Evolutionary conservation across 2,329 filamentous ascomycete species (phyloP), one percentile per base, ranked within the genome.

Genomic region (Arachnomyces sp.): DNA sequence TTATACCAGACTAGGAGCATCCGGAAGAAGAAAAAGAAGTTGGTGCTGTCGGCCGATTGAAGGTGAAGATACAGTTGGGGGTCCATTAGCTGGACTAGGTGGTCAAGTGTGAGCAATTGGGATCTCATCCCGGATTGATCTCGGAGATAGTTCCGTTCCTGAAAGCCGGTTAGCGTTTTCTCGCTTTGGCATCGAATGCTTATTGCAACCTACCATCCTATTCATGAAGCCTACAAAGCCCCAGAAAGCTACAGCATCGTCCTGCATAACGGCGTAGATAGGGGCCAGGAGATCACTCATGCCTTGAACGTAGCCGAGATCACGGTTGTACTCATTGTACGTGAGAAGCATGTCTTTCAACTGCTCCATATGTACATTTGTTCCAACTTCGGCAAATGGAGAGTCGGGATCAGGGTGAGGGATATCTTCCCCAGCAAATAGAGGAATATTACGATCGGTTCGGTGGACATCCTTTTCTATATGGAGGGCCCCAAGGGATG

Each of bases 11-110:
- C 92, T 1, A 98, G 73, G 28, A 98, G 73, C 92, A 96, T 96
- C 44, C 92, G 84, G 77, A 96, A 98, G 71, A 98, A 96, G 71
- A 98, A 98, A 66, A 98, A 98, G 65, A 98, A 98, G 61, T 98
- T 98, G 16, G 92, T 98, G 55, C 84, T 93, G 55, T 98, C 93
- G 14, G 89, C 85, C 12, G 77, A 81, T 60, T 94, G 79, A 0
- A 98, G 76, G 54, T 98, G 92, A 2, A 84, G 73, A 64, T 95
- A 96, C 6, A 98, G 78, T 58, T 88, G 84, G 0, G 93, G 92
- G 51, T 98, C 92, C 79, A 98, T 89, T 42, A 98, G 85, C 58
- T 94, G 88, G 9, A 96, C 88, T 1, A 98, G 80, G 49, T 98
- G 88, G 57, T 98, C 89, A 3, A 98, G 77, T 0, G 90, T 88